These are phyloP conservation scores for Monosporascus ibericus DNA, from an alignment of 2,329 filamentous ascomycete genomes.

Conservation along the genomic window DNA sequence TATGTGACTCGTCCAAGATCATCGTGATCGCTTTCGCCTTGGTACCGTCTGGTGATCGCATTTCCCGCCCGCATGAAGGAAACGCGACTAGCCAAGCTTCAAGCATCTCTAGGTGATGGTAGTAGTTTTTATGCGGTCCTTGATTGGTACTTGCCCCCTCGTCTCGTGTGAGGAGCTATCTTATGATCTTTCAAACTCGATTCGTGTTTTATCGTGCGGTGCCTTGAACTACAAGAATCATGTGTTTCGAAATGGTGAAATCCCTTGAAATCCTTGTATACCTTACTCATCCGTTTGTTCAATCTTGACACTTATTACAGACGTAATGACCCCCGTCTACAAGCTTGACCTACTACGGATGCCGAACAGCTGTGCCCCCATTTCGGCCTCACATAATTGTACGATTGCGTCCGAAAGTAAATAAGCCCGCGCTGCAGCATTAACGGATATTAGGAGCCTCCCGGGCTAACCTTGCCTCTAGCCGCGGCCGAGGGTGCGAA, in stretches of 20 bases:
- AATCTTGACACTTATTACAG: background rate
- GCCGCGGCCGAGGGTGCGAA: conserved; percentile 10
- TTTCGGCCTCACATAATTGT: background rate
- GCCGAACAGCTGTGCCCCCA: background rate
- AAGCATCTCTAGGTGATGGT: background rate
- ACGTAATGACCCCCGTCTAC: background rate
- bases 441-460: background rate
- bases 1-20: background rate
- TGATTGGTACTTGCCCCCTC: background rate
- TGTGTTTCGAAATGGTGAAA: background rate
- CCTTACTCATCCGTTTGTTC: background rate
- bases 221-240: background rate
- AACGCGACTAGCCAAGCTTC: background rate
- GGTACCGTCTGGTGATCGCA: background rate
- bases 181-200: background rate
- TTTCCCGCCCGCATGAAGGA: background rate
- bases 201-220: background rate
- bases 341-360: background rate
- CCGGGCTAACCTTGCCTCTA: conserved; percentile 5
- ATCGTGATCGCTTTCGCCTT: background rate
- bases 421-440: background rate
- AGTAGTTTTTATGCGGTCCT: too few species aligned
- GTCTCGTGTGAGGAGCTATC: background rate
- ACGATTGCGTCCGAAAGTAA: background rate
- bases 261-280: background rate